Evolutionary conservation across 2,329 filamentous ascomycete species (phyloP), one percentile per base, ranked within the genome.

Genomic region (Ambrosiella xylebori): DNA sequence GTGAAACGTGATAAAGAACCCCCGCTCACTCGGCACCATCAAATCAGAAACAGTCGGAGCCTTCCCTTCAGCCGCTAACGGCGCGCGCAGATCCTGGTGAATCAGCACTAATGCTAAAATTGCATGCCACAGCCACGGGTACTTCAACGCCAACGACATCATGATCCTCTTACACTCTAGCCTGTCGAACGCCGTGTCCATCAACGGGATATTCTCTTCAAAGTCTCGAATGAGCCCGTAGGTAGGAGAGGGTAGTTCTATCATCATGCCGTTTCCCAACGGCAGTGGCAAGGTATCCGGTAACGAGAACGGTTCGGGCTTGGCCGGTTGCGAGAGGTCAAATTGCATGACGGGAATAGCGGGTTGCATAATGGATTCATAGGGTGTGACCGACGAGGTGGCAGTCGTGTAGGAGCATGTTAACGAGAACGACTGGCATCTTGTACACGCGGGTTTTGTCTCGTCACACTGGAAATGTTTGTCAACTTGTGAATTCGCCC

Each of bases 381-480:
- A 56, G 11, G 39, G 27, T 8, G 4, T 65, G 65, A 9, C 66
- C 63, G 49, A 65, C 35, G 61, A 63, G 13, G 61, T 57, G 11
- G 60, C 57, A 54, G 65, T 61, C 7, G 71, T 68, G 61, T 76
- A 79, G 58, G 71, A 71, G 65, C 77, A 80, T 7, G 69, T 65
- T 2, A 77, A 73, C 13, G 75, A 71, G 56, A 71, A 77, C 1
- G 67, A 63, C 9, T 66, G 54, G 63, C 78, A 81, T 59, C 73
- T 74, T 39, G 68, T 66, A 63, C 77, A 81, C 0, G 64, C 62
- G 0, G 77, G 78, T 45, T 69, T 74, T 2, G 63, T 62, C 63
- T 80, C 77, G 63, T 81, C 78, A 61, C 78, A 81, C 76, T 78
- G 56, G 27, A 50, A 63, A 57, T 55, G 61, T 58, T 38, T 64